These are phyloP conservation scores for Thermomucor indicae-seudaticae DNA, from an alignment of 371 early-diverging fungal species.

Conservation along the genomic window DNA sequence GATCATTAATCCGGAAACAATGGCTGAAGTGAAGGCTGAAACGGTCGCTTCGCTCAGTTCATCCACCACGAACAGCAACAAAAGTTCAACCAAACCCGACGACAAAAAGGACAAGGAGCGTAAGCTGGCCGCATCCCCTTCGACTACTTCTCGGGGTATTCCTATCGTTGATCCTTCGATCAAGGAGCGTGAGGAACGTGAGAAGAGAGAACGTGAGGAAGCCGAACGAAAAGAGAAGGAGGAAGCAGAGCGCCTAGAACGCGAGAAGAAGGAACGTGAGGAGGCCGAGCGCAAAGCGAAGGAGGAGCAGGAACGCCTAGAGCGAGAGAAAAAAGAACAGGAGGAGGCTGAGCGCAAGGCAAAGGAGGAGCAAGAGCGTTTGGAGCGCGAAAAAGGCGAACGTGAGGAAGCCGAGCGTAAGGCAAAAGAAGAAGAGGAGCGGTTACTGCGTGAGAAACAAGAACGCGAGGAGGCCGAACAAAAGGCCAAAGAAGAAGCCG, in stretches of 20 bases:
- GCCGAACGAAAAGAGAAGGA: constrained; percentile 42
- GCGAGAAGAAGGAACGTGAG: too few relatives aligned
- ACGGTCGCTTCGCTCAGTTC: constrained; percentile 17
- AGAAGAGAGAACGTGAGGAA: constrained; percentile 38
- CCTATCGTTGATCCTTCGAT: constrained; percentile 62
- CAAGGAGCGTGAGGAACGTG: constrained; percentile 47
- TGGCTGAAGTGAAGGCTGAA: constrained; percentile 58
- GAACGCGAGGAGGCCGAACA: constrained; percentile 35
- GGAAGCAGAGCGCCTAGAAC: constrained; percentile 18
- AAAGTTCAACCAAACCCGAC: constrained; percentile 21
- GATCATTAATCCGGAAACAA: constrained; percentile 75
- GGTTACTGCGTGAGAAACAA: constrained; percentile 22
- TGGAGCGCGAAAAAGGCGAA: constrained; percentile 29
- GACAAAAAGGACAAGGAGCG: constrained; percentile 34
- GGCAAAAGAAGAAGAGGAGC: constrained; percentile 33
- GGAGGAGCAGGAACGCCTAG: constrained; percentile 26
- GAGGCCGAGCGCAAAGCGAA: constrained; percentile 36
- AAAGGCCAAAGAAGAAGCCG: constrained; percentile 28
- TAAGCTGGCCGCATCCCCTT: constrained; percentile 32
- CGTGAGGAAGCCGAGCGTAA: constrained; percentile 28
- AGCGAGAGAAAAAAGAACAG: constrained; percentile 22
- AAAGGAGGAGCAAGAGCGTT: constrained; percentile 27
- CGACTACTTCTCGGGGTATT: constrained; percentile 45
- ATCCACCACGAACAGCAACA: constrained; percentile 16
- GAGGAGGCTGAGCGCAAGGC: constrained; percentile 35